Conservation (phyloP, 192 early-diverging fungal genomes). For the Backusella liffmaniae region DNA sequence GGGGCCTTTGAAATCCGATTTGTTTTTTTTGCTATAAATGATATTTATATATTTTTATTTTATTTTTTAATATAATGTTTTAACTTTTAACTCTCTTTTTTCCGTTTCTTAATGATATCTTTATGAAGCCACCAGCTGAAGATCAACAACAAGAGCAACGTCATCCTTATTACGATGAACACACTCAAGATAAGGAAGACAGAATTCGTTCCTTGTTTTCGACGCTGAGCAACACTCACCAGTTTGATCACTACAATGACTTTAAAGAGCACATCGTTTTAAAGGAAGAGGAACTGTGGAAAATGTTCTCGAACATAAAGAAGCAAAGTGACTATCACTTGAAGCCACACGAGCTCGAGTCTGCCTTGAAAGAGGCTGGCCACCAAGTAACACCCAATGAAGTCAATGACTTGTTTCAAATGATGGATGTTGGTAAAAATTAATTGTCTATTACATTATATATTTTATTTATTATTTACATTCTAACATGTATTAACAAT, state of each 20-base stretch:
- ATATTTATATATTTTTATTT: neutral
- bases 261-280: slow-evolving; percentile 59
- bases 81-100: neutral
- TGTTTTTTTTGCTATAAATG: neutral
- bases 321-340: slow-evolving; percentile 55
- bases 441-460: neutral
- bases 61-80: neutral
- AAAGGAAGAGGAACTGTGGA: slow-evolving; percentile 63
- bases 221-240: slow-evolving; percentile 28
- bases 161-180: slow-evolving; percentile 34
- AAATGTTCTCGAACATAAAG: slow-evolving; percentile 63
- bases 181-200: slow-evolving; percentile 23
- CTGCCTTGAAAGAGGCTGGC: slow-evolving; percentile 54
- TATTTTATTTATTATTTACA: slow-evolving; percentile 5
- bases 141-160: neutral
- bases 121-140: neutral
- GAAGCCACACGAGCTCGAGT: slow-evolving; percentile 52
- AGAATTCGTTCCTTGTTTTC: slow-evolving; percentile 39
- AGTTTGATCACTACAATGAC: slow-evolving; percentile 42
- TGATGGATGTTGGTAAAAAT: slow-evolving; percentile 51
- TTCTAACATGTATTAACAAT: neutral
- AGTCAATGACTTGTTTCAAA: slow-evolving; percentile 51
- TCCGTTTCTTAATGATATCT: neutral
- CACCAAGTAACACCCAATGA: slow-evolving; percentile 58
- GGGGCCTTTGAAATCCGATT: neutral